Base-by-base conservation (phyloP, 176 grass and related monocot species). In the Cymbopogon citratus region DNA sequence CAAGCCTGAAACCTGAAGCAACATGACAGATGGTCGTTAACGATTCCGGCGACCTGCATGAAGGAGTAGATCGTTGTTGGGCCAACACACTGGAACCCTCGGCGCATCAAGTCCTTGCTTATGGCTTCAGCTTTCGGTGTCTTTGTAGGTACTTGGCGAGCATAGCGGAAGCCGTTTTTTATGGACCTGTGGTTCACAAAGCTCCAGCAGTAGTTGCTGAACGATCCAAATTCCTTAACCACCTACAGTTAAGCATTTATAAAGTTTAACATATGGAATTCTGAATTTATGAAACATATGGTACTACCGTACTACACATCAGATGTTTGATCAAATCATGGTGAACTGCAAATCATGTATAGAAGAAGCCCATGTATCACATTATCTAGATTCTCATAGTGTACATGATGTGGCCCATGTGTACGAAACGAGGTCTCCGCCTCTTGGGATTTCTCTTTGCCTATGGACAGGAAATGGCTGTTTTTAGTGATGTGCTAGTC, bases 81-180 rank as follows among this genome's bases (percentile, higher is more conserved):
- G 2, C 86, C 92, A 64, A 94, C 84, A 12, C 86, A 89, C 14
- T 45, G 86, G 80, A 94, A 94, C 5, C 92, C 92, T 80, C 92
- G 82, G 10, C 76, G 83, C 89, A 94, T 91, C 70, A 94, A 15
- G 71, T 89, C 83, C 76, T 87, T 91, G 92, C 88, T 94, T 36
- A 94, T 81, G 29, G 72, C 69, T 81, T 94, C 86, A 25, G 92
- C 84, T 91, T 89, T 94, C 9, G 86, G 88, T 1, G 83, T 91
- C 83, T 84, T 94, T 43, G 62, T 86, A 35, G 86, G 92, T 23
- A 94, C 86, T 51, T 75, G 86, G 41, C 80, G 89, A 61, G 83
- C 62, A 45, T 88, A 66, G 38, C 73, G 83, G 83, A 89, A 86
- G 64, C 52, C 46, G 13, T 91, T 87, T 77, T 75, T 40, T 13